These are phyloP conservation scores for Phytophthora agathidicida DNA, from an alignment of 352 stramenopile species.

Conservation along the genomic window DNA sequence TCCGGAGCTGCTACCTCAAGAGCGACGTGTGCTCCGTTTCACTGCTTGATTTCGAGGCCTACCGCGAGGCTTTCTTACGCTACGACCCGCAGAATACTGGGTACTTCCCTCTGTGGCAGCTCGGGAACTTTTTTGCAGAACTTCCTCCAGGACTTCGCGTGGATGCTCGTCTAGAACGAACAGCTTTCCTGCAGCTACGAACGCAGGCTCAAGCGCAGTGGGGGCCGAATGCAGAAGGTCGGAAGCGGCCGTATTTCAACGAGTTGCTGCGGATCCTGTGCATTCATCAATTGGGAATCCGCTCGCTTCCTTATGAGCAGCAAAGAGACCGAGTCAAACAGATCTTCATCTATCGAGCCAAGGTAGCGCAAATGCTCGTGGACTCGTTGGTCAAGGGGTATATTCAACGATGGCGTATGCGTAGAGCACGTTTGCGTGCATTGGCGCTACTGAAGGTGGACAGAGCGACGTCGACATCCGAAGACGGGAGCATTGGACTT, in stretches of 20 bases:
- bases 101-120: conserved; percentile 72
- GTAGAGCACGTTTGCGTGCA: conserved; percentile 19
- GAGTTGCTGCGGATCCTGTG: conserved; percentile 75
- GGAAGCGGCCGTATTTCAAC: conserved; percentile 76
- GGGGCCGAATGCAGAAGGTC: conserved; percentile 30
- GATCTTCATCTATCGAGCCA: conserved; percentile 84
- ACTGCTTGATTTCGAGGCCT: conserved; percentile 76
- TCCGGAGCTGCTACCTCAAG: conserved; percentile 80
- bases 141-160: conserved; percentile 61
- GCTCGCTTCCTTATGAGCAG: conserved; percentile 79
- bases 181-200: conserved; percentile 72
- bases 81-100: conserved; percentile 64
- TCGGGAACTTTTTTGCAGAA: conserved; percentile 60
- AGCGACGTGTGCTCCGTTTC: conserved; percentile 77
- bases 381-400: conserved; percentile 71
- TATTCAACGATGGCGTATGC: conserved; percentile 61
- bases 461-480: conserved; percentile 20
- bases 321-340: conserved; percentile 83
- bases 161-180: conserved; percentile 45
- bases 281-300: conserved; percentile 84
- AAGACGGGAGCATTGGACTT: conserved; percentile 4
- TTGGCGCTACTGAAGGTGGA: conserved; percentile 24
- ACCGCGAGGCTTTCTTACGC: conserved; percentile 70
- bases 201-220: conserved; percentile 67
- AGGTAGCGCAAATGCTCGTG: conserved; percentile 79